phyloP scores from a whole-genome alignment of 345 rosid genomes.

The Pseudoturritis turrita region DNA sequence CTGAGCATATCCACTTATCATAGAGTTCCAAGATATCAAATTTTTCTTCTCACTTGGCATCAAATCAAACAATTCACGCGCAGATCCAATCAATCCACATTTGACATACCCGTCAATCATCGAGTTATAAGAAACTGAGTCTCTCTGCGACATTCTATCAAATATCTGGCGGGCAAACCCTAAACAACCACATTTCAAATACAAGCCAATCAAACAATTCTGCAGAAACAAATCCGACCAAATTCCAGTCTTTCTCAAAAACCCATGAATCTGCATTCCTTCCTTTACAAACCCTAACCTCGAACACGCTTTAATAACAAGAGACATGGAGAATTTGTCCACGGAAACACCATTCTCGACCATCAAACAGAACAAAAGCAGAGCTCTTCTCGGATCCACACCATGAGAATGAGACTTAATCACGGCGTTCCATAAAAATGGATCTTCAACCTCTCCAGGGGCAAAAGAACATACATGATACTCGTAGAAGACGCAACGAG shows the following conservation, averaged over 20 bases:
- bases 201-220: slow-evolving; percentile 35
- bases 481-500: slow-evolving; percentile 29
- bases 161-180: slow-evolving; percentile 35
- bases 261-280: slow-evolving; percentile 44
- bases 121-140: slow-evolving; percentile 41
- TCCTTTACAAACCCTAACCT: slow-evolving; percentile 15
- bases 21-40: slow-evolving; percentile 61
- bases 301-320: slow-evolving; percentile 41
- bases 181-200: slow-evolving; percentile 35
- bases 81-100: slow-evolving; percentile 42
- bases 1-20: slow-evolving; percentile 50
- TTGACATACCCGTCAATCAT: slow-evolving; percentile 53
- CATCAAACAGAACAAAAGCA: slow-evolving; percentile 35
- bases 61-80: slow-evolving; percentile 40
- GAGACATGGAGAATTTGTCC: slow-evolving; percentile 34
- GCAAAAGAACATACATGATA: background rate
- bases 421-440: slow-evolving; percentile 36
- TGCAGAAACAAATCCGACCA: slow-evolving; percentile 41
- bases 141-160: slow-evolving; percentile 35
- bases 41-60: slow-evolving; percentile 45
- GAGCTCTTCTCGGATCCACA: slow-evolving; percentile 27
- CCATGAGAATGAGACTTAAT: slow-evolving; percentile 43
- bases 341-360: slow-evolving; percentile 30
- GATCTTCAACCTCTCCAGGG: slow-evolving; percentile 16
- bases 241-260: slow-evolving; percentile 33